Evolutionary conservation across 768 basidiomycete genomes (phyloP), one percentile per base, ranked within the genome.

Genomic region (Phlegmacium glaucopus): DNA sequence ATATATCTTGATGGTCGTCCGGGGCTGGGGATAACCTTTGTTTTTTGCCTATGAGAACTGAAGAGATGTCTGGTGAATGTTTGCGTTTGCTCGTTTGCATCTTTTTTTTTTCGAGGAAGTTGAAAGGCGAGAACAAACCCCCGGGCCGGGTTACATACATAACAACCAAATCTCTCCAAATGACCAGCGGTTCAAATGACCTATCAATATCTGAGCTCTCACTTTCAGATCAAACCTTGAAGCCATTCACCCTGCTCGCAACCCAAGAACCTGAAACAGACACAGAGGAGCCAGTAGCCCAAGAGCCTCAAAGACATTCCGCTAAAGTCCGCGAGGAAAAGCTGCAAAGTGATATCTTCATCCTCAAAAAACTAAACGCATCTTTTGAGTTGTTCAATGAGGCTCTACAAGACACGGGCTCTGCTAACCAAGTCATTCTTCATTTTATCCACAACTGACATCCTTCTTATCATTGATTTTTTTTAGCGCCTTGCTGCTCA

Each of bases 351-450:
- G 89, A 91, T 64, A 60, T 88, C 10, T 82, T 85, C 59, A 74
- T 87, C 48, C 68, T 91, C 54, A 81, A 72, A 61, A 87, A 87
- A 61, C 63, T 91, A 13, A 91, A 91, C 56, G 65, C 79, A 10
- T 75, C 85, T 4, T 85, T 91, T 52, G 76, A 82, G 11, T 56
- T 73, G 39, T 85, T 86, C 58, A 83, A 82, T 50, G 82, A 87
- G 22, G 84, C 86, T 8, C 64, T 91, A 48, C 70, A 71, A 27
- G 78, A 79, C 44, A 76, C 82, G 2, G 78, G 78, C 53, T 77
- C 80, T 26, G 80, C 80, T n/a, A 89, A 85, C 47, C 80, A 89
- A 69, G 88, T 87, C 50, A 42, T 78, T 61, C 8, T 44, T 15
- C 9, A 17, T 45, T 17, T 35, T 29, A 30, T 16, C 10, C 12